Percentiles rank a stretch among this genome's conserved stretches.
Conservation (phyloP, 176 grass and related monocot species). For the Oryza nivara region DNA sequence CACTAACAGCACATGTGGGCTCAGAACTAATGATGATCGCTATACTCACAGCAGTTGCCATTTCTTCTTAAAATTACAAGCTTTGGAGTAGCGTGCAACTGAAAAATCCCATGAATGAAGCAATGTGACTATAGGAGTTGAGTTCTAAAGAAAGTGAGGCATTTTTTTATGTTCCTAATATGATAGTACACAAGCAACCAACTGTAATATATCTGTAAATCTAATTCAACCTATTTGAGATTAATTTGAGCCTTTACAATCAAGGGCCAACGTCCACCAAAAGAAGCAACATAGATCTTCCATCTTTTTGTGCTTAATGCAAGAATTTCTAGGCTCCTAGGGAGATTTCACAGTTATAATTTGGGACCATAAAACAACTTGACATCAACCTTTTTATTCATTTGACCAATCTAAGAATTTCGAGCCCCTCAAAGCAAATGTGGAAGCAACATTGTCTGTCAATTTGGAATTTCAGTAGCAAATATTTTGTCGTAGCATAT, state of each 20-base stretch:
- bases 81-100: background rate
- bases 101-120: constrained; percentile 24
- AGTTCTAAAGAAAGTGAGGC: constrained; percentile 23
- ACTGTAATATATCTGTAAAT: background rate
- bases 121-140: background rate
- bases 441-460: background rate
- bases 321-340: background rate
- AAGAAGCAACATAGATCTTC: background rate
- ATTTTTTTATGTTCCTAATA: constrained; percentile 9
- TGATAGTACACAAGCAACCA: background rate
- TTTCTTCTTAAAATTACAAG: constrained; percentile 6
- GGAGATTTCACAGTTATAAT: background rate
- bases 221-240: background rate
- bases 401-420: background rate
- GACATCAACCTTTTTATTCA: background rate
- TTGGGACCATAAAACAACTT: background rate
- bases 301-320: background rate
- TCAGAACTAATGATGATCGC: background rate
- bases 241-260: background rate
- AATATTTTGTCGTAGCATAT: background rate
- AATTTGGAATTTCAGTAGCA: background rate
- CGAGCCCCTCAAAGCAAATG: background rate
- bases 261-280: background rate
- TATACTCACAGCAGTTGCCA: background rate
- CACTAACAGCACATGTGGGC: background rate